These are phyloP conservation scores for Sarocladium strictum DNA, from an alignment of 2,329 filamentous ascomycete genomes.

Conservation along the genomic window DNA sequence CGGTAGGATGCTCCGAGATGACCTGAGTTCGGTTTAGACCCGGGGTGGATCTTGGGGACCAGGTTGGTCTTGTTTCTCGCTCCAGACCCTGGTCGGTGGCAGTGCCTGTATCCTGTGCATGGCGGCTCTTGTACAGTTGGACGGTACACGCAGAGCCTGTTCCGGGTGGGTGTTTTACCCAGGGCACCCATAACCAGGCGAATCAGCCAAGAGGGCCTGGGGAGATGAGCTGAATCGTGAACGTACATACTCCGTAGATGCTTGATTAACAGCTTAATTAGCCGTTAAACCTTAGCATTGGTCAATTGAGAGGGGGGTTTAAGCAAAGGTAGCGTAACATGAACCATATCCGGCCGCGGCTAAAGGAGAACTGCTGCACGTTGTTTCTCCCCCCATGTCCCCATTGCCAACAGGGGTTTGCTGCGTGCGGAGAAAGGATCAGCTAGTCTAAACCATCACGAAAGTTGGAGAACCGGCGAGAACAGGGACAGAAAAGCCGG, in stretches of 20 bases:
- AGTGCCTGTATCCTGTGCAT: too few relatives aligned
- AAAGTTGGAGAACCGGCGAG: constrained; percentile 4
- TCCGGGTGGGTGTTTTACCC: too few relatives aligned
- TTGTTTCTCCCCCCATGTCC: background rate
- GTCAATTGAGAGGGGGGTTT: background rate
- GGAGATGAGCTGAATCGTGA: background rate
- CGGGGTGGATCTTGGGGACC: background rate
- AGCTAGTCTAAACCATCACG: background rate
- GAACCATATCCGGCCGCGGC: background rate
- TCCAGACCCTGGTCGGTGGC: too few relatives aligned
- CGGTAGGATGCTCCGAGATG: constrained; percentile 2
- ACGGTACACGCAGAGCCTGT: too few relatives aligned
- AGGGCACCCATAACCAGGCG: constrained; percentile 1
- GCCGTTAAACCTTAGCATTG: background rate
- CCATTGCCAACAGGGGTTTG: background rate
- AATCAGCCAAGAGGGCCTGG: too few relatives aligned
- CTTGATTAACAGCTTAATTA: background rate
- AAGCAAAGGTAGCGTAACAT: background rate
- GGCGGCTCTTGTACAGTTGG: too few relatives aligned
- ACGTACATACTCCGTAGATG: background rate
- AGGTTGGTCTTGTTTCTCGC: background rate
- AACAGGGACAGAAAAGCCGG: background rate
- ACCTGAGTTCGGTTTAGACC: constrained; percentile 4
- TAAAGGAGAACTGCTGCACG: background rate
- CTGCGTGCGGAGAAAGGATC: constrained; percentile 8